These are phyloP conservation scores for Arachnopeziza araneosa DNA, from an alignment of 2,329 filamentous ascomycete genomes.

Conservation along the genomic window DNA sequence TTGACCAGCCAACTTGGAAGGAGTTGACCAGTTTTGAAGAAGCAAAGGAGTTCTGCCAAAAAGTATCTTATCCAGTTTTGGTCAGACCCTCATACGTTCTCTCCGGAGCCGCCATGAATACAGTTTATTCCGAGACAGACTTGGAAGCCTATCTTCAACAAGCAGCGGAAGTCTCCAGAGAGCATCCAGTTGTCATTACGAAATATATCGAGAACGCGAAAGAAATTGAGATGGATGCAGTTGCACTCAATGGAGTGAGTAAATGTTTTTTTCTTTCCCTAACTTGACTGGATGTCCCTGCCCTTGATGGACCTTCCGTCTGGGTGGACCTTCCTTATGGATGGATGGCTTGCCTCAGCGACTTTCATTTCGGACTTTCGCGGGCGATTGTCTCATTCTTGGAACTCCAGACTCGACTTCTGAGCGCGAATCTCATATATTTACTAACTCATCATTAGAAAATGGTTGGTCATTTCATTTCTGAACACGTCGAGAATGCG, in stretches of 20 bases:
- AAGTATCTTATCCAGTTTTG: slow-evolving; percentile 86
- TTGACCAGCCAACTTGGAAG: slow-evolving; percentile 98
- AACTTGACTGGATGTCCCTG: too few species aligned
- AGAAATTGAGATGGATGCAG: slow-evolving; percentile 99
- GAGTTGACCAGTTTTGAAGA: slow-evolving; percentile 93
- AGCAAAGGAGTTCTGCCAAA: slow-evolving; percentile 78
- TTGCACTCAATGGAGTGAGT: slow-evolving; percentile 84
- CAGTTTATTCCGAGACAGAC: slow-evolving; percentile 93
- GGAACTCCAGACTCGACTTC: too few species aligned
- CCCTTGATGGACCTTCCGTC: too few species aligned
- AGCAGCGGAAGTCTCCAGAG: slow-evolving; percentile 86
- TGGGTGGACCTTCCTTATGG: too few species aligned
- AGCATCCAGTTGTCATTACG: slow-evolving; percentile 96
- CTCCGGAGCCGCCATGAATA: slow-evolving; percentile 98
- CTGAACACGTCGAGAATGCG: slow-evolving; percentile 97
- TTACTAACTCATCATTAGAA: too few species aligned
- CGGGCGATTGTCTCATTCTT: too few species aligned
- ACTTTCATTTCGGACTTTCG: too few species aligned
- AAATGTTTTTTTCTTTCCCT: too few species aligned
- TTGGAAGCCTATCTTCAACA: slow-evolving; percentile 83
- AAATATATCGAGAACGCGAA: slow-evolving; percentile 99
- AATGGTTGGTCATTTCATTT: slow-evolving; percentile 93
- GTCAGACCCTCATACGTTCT: slow-evolving; percentile 95
- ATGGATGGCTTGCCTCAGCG: too few species aligned
- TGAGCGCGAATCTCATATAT: too few species aligned